Conservation (phyloP, 164 flowering plant genomes). For the Magnolia officinalis region DNA sequence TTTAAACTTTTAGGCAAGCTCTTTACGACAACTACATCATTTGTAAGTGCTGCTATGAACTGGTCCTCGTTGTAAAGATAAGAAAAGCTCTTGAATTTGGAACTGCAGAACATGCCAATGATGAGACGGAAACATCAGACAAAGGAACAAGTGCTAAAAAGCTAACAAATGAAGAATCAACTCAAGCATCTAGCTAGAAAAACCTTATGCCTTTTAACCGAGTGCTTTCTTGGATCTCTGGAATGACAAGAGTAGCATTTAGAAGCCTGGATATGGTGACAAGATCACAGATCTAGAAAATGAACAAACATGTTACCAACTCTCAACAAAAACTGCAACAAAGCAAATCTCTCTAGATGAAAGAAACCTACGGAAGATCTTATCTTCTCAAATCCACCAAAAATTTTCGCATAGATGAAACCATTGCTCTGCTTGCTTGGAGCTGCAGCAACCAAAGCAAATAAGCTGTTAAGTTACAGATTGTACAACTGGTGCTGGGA, state of each 20-base stretch:
- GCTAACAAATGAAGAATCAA: neutral
- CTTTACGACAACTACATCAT: conserved; percentile 67
- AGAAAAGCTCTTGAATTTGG: conserved; percentile 83
- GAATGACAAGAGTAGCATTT: conserved; percentile 95
- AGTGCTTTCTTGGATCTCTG: conserved; percentile 85
- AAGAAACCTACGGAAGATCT: conserved; percentile 64
- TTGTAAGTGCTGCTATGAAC: conserved; percentile 69
- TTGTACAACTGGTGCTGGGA: neutral
- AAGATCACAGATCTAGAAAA: conserved; percentile 90
- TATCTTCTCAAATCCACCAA: conserved; percentile 90
- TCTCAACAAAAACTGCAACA: conserved; percentile 12
- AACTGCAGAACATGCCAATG: conserved; percentile 40
- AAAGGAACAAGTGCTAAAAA: neutral
- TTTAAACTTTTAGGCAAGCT: conserved; percentile 66
- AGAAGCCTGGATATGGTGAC: conserved; percentile 90
- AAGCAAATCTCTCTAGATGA: conserved; percentile 7
- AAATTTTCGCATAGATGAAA: conserved; percentile 89
- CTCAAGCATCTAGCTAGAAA: conserved; percentile 1
- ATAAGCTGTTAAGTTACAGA: neutral
- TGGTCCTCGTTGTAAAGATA: conserved; percentile 90
- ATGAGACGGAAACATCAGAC: conserved; percentile 1
- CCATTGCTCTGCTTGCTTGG: conserved; percentile 64
- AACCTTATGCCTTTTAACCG: conserved; percentile 94
- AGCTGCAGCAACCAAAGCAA: conserved; percentile 39
- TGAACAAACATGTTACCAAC: conserved; percentile 41